Evolutionary conservation across 208 protist genomes (phyloP), one percentile per base, ranked within the genome.

Genomic region (Trypanosoma grayi): DNA sequence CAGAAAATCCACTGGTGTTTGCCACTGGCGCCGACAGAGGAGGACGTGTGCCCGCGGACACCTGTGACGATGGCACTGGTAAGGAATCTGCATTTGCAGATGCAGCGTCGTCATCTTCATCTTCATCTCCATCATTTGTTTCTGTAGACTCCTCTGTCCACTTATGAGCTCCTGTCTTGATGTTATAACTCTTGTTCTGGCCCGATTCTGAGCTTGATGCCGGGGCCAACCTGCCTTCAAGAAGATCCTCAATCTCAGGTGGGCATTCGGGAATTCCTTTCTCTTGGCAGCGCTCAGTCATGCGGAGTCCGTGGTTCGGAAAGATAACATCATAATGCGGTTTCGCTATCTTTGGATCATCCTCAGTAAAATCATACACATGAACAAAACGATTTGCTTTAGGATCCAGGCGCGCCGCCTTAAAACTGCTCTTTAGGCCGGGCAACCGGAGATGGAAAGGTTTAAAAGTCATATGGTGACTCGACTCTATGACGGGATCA

Each of bases 361-460:
- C 75, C n/a, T 74, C 70, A 9, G 85, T 95, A 61, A 95, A 95
- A 72, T 95, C 90, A 73, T 95, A 95, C n/a, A 95, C 90, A 59
- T 95, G 90, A 9, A 95, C 78, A 56, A 93, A 95, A 45, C 90
- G 83, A 67, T 95, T 95, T 11, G 63, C 30, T 47, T 71, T 81
- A 9, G 86, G 72, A 60, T 93, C 85, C 20, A 95, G 63, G 10
- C 67, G 78, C 50, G 79, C 78, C 22, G 65, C 67, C 20, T 75
- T 71, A 60, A 95, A 90, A 31, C 62, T 78, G 28, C 36, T 52
- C 28, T 62, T 71, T 27, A 95, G 78, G 25, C 60, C 59, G 18
- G 90, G 90, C 39, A 92, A 57, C 39, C 84, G 75, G 41, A 95
- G 50, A 48, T 94, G 78, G 50, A 94, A 93, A 7, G 91, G 91